Evolutionary conservation across 192 early-diverging fungal genomes (phyloP).

Genomic region (Entomortierella parvispora): DNA sequence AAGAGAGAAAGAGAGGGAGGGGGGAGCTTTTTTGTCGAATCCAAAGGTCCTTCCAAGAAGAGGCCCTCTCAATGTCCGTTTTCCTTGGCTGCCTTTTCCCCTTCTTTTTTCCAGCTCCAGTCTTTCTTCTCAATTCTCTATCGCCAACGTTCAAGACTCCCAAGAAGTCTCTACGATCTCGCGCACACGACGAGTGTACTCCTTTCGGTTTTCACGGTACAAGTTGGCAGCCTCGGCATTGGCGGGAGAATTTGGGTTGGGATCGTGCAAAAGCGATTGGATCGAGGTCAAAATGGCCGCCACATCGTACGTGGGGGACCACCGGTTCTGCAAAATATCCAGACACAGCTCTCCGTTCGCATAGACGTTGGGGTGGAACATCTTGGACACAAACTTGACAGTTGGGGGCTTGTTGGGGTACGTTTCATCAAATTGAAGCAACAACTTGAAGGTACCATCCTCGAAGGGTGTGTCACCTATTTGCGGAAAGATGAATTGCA

Average conservation of each 20-base stretch:
- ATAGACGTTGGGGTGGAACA: constrained; percentile 99
- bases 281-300: constrained; percentile 94
- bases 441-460: constrained; percentile 95
- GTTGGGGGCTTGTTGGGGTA: constrained; percentile 98
- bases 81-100: too few relatives aligned
- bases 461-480: constrained; percentile 96
- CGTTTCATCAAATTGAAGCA: constrained; percentile 94
- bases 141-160: constrained; percentile 74
- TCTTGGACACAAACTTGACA: constrained; percentile 92
- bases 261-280: constrained; percentile 96
- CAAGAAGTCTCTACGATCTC: constrained; percentile 93
- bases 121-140: too few relatives aligned
- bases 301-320: constrained; percentile 97
- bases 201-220: constrained; percentile 93
- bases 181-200: constrained; percentile 89
- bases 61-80: too few relatives aligned
- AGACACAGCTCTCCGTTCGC: constrained; percentile 97
- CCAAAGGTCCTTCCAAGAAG: too few relatives aligned
- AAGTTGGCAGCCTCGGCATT: constrained; percentile 96
- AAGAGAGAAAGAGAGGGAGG: too few relatives aligned
- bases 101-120: too few relatives aligned
- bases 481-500: constrained; percentile 8
- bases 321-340: constrained; percentile 98
- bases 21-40: too few relatives aligned
- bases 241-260: constrained; percentile 96